A percentile compares a stretch with the other conserved stretches of the same genome.
These are phyloP conservation scores for Diplodia seriata DNA, from an alignment of 2,329 filamentous ascomycete genomes.

Conservation along the genomic window DNA sequence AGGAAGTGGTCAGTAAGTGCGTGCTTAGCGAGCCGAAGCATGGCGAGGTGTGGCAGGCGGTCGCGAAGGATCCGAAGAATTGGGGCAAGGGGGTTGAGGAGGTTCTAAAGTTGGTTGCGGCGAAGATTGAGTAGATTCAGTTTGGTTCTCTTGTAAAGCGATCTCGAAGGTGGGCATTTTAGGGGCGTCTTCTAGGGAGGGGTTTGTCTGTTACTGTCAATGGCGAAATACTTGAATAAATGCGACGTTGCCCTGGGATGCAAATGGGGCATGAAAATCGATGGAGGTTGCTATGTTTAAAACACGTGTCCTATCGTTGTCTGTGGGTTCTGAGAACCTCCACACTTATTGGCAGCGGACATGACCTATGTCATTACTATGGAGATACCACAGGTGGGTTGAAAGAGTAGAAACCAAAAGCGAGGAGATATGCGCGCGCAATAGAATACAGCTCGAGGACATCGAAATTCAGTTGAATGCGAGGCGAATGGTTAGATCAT, in stretches of 20 bases:
- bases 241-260: too few species aligned
- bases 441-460: too few species aligned
- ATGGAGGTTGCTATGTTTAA: neutral
- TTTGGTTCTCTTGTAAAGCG: neutral
- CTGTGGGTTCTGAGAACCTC: neutral
- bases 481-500: too few species aligned
- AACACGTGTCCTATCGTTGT: neutral
- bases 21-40: constrained; percentile 85
- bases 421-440: too few species aligned
- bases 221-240: too few species aligned
- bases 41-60: constrained; percentile 87
- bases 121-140: constrained; percentile 51
- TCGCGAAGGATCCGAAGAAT: constrained; percentile 86
- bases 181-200: neutral
- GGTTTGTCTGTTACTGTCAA: neutral
- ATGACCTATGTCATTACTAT: too few species aligned
- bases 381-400: too few species aligned
- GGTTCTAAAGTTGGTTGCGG: constrained; percentile 79
- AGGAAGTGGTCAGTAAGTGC: constrained; percentile 82
- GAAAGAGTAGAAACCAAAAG: too few species aligned
- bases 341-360: too few species aligned
- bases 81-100: constrained; percentile 78
- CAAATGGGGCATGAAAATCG: neutral
- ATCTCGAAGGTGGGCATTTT: constrained; percentile 2
- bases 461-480: too few species aligned